phyloP scores from a whole-genome alignment of 2,329 filamentous ascomycete species.

The Fusarium temperatum region DNA sequence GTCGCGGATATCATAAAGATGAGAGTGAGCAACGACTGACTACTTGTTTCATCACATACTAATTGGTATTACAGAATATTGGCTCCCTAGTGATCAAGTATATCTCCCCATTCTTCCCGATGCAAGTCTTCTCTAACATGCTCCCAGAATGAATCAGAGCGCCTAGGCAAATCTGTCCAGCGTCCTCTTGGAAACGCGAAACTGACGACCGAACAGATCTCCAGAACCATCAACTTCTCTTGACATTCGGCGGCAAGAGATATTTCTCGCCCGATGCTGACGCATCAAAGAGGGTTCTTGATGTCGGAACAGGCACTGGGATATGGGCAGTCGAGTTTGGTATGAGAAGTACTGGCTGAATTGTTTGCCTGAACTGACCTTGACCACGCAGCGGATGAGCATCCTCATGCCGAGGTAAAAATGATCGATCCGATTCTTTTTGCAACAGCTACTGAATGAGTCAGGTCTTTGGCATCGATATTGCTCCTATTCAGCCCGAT shows the following conservation, averaged over 20 bases:
- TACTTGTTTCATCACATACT: neutral
- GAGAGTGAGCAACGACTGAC: neutral
- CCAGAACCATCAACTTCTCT: slow-evolving; percentile 18
- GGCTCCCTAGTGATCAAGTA: slow-evolving; percentile 26
- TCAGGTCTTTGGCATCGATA: slow-evolving; percentile 20
- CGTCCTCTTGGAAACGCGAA: fast-evolving
- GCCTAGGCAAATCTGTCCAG: neutral
- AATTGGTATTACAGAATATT: slow-evolving; percentile 2
- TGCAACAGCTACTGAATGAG: no score
- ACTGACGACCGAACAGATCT: slow-evolving; percentile 2
- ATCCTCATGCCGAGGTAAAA: slow-evolving; percentile 23
- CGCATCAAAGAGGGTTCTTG: slow-evolving; percentile 14
- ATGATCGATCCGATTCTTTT: fast-evolving
- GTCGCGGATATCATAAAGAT: slow-evolving; percentile 20
- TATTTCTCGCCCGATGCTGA: slow-evolving; percentile 10
- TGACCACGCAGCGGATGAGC: slow-evolving; percentile 4
- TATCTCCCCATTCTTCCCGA: fast-evolving
- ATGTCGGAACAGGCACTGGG: slow-evolving; percentile 25
- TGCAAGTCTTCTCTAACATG: fast-evolving
- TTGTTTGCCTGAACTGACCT: fast-evolving
- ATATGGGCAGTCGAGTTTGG: slow-evolving; percentile 31
- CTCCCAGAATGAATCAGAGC: slow-evolving; percentile 21
- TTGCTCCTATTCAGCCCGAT: slow-evolving; percentile 17
- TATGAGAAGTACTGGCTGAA: neutral
- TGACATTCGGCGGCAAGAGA: slow-evolving; percentile 17